Conservation (phyloP, 1,284 basidiomycete genomes). For the Trichosporon ovoides region DNA sequence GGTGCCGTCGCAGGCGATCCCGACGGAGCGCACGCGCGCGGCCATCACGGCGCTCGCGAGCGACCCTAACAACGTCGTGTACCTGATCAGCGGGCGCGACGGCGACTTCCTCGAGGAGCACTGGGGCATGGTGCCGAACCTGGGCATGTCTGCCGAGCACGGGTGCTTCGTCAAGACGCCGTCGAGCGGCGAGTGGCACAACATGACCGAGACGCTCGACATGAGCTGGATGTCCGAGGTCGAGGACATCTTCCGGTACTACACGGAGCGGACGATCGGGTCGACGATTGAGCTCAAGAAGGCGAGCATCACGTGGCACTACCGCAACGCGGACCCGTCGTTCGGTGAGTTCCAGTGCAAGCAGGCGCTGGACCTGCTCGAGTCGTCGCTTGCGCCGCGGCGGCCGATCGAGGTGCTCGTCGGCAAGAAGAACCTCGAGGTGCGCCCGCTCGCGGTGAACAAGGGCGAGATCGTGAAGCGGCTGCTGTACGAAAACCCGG, state of each 20-base stretch:
- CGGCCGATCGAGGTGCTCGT: slow-evolving; percentile 88
- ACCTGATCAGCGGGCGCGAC: slow-evolving; percentile 97
- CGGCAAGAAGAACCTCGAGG: slow-evolving; percentile 98
- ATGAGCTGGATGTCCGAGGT: slow-evolving; percentile 99
- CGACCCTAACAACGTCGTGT: slow-evolving; percentile 86
- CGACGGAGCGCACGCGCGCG: slow-evolving; percentile 67
- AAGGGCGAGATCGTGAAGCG: slow-evolving; percentile 98
- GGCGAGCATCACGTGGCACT: slow-evolving; percentile 97
- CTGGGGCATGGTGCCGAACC: slow-evolving; percentile 71
- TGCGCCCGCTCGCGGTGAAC: slow-evolving; percentile 88
- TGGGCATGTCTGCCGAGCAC: slow-evolving; percentile 95
- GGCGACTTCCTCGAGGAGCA: slow-evolving; percentile 86
- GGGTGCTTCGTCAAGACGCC: slow-evolving; percentile 85
- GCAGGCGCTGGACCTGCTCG: slow-evolving; percentile 92
- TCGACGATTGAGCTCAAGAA: slow-evolving; percentile 95
- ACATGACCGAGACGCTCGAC: slow-evolving; percentile 84
- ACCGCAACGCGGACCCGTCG: slow-evolving; percentile 85
- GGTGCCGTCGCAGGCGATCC: slow-evolving; percentile 79
- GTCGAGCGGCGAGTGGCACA: slow-evolving; percentile 65
- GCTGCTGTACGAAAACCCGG: slow-evolving; percentile 83
- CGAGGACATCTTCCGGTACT: slow-evolving; percentile 91
- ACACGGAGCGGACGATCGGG: slow-evolving; percentile 93
- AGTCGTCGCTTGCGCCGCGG: slow-evolving; percentile 83
- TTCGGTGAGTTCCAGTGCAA: slow-evolving; percentile 94
- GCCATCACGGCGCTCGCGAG: slow-evolving; percentile 66